Conservation (phyloP, 2,329 filamentous ascomycete species). For the Shiraia bambusicola region DNA sequence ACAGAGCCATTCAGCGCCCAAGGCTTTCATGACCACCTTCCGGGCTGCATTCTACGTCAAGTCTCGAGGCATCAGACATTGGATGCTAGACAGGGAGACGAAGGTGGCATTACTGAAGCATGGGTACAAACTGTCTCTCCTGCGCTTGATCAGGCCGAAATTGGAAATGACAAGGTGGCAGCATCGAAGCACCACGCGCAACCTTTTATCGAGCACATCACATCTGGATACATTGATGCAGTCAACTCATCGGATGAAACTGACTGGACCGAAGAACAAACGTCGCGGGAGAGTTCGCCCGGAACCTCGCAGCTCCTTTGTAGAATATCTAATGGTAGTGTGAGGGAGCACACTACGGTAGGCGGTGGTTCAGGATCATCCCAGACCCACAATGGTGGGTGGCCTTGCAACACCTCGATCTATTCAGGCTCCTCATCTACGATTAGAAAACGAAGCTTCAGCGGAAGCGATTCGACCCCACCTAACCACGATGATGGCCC, state of each 20-base stretch:
- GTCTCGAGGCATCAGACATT: conserved; percentile 25
- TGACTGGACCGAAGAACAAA: conserved; percentile 25
- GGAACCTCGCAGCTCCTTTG: conserved; percentile 16
- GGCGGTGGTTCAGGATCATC: conserved; percentile 8
- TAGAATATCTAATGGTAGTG: conserved; percentile 14
- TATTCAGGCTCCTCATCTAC: conserved; percentile 19
- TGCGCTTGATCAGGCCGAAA: too few species aligned
- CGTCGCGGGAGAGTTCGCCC: conserved; percentile 19
- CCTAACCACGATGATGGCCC: conserved; percentile 24
- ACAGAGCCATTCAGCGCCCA: conserved; percentile 83
- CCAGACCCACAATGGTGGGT: conserved; percentile 3
- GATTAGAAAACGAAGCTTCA: conserved; percentile 25
- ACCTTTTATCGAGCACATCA: neutral
- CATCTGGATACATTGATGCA: conserved; percentile 7
- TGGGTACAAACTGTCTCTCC: neutral
- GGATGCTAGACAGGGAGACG: neutral
- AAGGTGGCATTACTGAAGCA: neutral
- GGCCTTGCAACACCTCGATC: conserved; percentile 12
- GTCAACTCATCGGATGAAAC: conserved; percentile 24
- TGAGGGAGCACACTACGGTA: conserved; percentile 10
- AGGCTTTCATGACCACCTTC: conserved; percentile 92
- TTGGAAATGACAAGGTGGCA: neutral
- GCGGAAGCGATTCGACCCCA: conserved; percentile 18
- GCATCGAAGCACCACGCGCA: neutral
- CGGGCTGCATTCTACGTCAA: conserved; percentile 62